Evolutionary conservation across 2,329 filamentous ascomycete species (phyloP).

Genomic region (Claviceps quebecensis): DNA sequence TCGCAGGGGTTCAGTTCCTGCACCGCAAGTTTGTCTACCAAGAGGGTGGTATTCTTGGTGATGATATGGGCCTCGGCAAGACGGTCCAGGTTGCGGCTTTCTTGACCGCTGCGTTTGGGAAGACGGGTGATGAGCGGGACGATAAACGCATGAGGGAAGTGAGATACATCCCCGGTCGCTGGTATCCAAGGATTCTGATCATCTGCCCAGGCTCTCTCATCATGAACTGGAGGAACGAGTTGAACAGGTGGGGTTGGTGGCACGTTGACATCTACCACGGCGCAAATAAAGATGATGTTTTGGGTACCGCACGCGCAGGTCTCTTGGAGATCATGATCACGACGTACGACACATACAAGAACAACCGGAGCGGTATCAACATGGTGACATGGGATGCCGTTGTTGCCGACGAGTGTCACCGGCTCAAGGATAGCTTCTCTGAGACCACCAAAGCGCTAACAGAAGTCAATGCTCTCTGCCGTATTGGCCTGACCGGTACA

Average conservation of each 20-base stretch:
- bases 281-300: constrained; percentile 47
- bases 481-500: constrained; percentile 86
- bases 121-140: constrained; percentile 80
- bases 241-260: constrained; percentile 94
- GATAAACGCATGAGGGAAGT: constrained; percentile 78
- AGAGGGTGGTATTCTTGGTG: constrained; percentile 76
- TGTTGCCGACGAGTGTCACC: constrained; percentile 87
- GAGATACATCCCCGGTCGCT: constrained; percentile 45
- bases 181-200: constrained; percentile 69
- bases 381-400: constrained; percentile 85
- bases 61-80: constrained; percentile 97
- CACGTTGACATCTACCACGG: constrained; percentile 74
- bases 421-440: constrained; percentile 65
- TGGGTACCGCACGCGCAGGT: constrained; percentile 60
- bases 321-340: constrained; percentile 84
- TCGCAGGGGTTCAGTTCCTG: constrained; percentile 71
- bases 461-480: constrained; percentile 77
- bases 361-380: constrained; percentile 61
- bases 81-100: constrained; percentile 94
- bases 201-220: constrained; percentile 83
- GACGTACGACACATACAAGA: constrained; percentile 82
- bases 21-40: constrained; percentile 86
- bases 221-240: constrained; percentile 78
- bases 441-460: constrained; percentile 79
- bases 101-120: constrained; percentile 80